phyloP scores from a whole-genome alignment of 2,329 filamentous ascomycete genomes.

The Aotearoamyces nothofagi region DNA sequence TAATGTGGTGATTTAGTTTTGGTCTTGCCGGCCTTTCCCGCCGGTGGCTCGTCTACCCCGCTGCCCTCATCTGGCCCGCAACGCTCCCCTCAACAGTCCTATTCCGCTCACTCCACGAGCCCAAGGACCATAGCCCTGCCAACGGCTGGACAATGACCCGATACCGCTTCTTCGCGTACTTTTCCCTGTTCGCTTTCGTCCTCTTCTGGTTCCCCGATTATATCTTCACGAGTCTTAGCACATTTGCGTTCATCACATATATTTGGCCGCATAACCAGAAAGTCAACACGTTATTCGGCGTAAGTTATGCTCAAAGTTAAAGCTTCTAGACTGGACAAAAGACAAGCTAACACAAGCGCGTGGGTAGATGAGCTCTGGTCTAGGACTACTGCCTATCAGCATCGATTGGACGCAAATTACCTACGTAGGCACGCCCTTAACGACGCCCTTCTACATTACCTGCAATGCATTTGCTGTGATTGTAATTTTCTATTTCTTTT shows the following conservation, averaged over 20 bases:
- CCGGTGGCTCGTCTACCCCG: conserved; percentile 4
- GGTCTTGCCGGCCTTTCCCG: conserved; percentile 3
- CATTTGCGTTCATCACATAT: conserved; percentile 57
- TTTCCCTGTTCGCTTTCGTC: conserved; percentile 39
- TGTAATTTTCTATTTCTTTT: conserved; percentile 44
- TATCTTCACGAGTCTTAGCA: conserved; percentile 54
- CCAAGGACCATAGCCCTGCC: conserved; percentile 33
- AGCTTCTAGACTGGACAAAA: too few relatives aligned
- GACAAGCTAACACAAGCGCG: conserved; percentile 1
- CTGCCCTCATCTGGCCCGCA: conserved; percentile 8
- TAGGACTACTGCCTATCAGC: conserved; percentile 53
- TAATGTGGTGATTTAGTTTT: conserved; percentile 1
- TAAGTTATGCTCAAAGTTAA: conserved; percentile 13
- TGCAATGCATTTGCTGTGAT: conserved; percentile 56
- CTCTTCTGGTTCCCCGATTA: conserved; percentile 60
- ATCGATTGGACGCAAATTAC: conserved; percentile 62
- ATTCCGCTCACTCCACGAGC: conserved; percentile 39
- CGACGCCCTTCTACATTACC: conserved; percentile 59
- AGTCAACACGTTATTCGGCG: conserved; percentile 58
- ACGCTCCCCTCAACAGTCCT: conserved; percentile 7
- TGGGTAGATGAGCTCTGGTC: conserved; percentile 30
- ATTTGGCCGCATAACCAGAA: conserved; percentile 49
- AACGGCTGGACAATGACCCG: conserved; percentile 49
- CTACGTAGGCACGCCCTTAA: conserved; percentile 25
- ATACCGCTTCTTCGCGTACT: conserved; percentile 46